Evolutionary conservation across 1,284 basidiomycete species (phyloP).

Genomic region (Heterobasidion occidentale): DNA sequence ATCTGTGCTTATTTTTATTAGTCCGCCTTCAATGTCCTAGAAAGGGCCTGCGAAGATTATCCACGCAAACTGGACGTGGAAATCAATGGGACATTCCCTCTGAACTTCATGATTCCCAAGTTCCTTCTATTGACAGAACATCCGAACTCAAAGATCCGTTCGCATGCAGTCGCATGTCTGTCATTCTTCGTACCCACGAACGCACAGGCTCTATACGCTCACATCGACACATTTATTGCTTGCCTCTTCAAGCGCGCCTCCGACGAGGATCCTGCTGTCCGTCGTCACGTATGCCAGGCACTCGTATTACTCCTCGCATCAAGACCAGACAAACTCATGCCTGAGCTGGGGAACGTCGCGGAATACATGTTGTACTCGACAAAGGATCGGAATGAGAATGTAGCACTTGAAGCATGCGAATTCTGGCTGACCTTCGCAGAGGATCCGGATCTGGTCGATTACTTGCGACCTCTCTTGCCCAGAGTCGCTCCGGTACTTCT

Average conservation of each 20-base stretch:
- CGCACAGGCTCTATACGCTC: conserved; percentile 77
- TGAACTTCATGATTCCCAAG: conserved; percentile 94
- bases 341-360: conserved; percentile 92
- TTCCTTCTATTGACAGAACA: conserved; percentile 86
- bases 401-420: conserved; percentile 96
- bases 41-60: conserved; percentile 96
- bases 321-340: conserved; percentile 93
- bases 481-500: conserved; percentile 91
- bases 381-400: conserved; percentile 92
- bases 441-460: conserved; percentile 79
- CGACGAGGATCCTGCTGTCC: conserved; percentile 88
- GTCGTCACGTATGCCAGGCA: conserved; percentile 93
- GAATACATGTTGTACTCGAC: conserved; percentile 99
- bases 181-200: conserved; percentile 88
- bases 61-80: conserved; percentile 93
- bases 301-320: conserved; percentile 90
- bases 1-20: conserved; percentile 23
- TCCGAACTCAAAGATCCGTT: conserved; percentile 80
- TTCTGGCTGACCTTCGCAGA: conserved; percentile 99
- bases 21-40: conserved; percentile 92
- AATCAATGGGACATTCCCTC: conserved; percentile 78
- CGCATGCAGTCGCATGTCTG: conserved; percentile 89
- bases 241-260: conserved; percentile 92
- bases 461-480: conserved; percentile 78
- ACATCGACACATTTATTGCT: conserved; percentile 91